Conservation (phyloP, 345 rosid species). For the Salix arbutifolia region DNA sequence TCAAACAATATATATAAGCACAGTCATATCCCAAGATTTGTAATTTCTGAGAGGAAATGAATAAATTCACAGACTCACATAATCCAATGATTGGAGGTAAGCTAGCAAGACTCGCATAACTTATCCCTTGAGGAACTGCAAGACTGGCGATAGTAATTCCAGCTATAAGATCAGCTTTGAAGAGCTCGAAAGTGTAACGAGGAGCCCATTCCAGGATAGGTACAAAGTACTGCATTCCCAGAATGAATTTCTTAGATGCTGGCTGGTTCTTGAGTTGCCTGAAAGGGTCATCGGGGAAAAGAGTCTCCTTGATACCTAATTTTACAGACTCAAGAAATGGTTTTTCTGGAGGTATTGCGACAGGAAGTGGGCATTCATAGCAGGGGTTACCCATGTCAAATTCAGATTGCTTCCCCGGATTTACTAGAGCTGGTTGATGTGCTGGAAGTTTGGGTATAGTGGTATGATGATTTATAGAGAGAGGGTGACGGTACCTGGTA, state of each 20-base stretch:
- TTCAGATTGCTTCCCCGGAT: not conserved
- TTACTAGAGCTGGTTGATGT: not conserved
- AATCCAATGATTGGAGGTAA: constrained; percentile 45
- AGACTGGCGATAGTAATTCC: constrained; percentile 58
- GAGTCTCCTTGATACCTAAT: constrained; percentile 36
- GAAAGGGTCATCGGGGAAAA: constrained; percentile 53
- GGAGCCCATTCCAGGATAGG: constrained; percentile 49
- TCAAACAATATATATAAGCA: not conserved
- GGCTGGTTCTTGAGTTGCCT: constrained; percentile 41
- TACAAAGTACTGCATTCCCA: constrained; percentile 41
- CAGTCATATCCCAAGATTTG: not conserved
- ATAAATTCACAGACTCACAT: constrained; percentile 22
- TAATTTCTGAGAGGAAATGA: not conserved
- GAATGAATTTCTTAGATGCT: constrained; percentile 19
- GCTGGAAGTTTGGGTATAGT: not conserved
- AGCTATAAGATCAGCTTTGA: constrained; percentile 40
- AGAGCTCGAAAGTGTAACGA: constrained; percentile 28
- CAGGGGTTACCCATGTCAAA: not conserved
- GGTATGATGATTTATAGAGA: not conserved
- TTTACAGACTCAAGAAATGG: constrained; percentile 27
- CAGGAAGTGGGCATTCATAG: constrained; percentile 12
- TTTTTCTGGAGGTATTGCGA: constrained; percentile 36
- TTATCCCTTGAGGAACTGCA: constrained; percentile 57
- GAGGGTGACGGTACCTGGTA: not conserved
- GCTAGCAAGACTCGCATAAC: constrained; percentile 45